These are phyloP conservation scores for Neonectria neomacrospora DNA, from an alignment of 2,329 filamentous ascomycete species.

Conservation along the genomic window DNA sequence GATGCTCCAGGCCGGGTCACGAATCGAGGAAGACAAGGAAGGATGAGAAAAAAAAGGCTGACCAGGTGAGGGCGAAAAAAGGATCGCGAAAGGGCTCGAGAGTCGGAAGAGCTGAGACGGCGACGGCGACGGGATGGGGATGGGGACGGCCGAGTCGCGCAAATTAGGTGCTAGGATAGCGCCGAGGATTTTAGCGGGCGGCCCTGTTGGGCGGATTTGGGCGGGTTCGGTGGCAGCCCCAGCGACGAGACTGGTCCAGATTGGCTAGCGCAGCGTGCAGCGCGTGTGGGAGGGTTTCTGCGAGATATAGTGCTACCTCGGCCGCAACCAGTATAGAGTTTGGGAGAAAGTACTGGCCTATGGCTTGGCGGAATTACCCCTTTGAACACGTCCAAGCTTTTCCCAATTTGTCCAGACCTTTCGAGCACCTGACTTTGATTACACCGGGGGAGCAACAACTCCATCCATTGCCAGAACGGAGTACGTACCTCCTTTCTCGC, in stretches of 20 bases:
- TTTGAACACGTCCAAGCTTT: conserved; percentile 27
- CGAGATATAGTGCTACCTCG: conserved; percentile 43
- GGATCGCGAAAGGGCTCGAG: conserved; percentile 41
- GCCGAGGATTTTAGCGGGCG: conserved; percentile 43
- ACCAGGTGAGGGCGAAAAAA: conserved; percentile 38
- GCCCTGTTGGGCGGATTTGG: conserved; percentile 42
- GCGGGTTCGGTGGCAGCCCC: conserved; percentile 31
- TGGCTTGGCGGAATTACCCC: conserved; percentile 32
- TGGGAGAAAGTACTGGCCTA: conserved; percentile 25
- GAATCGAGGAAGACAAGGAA: conserved; percentile 26
- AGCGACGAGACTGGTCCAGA: conserved; percentile 22
- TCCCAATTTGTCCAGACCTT: conserved; percentile 16
- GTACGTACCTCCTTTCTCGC: conserved; percentile 20
- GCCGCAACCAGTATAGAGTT: too few species aligned
- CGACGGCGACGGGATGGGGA: neutral
- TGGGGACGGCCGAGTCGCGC: conserved; percentile 40
- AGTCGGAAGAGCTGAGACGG: conserved; percentile 39
- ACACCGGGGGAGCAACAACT: conserved; percentile 9
- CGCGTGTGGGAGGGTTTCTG: conserved; percentile 36
- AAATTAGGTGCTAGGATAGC: conserved; percentile 47
- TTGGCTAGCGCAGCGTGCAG: conserved; percentile 30
- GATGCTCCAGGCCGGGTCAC: conserved; percentile 29
- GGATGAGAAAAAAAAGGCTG: conserved; percentile 27
- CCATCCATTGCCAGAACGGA: neutral
- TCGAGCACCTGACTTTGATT: conserved; percentile 30